Evolutionary conservation across 2,329 filamentous ascomycete species (phyloP).

Genomic region (Cryphonectria naterciae): DNA sequence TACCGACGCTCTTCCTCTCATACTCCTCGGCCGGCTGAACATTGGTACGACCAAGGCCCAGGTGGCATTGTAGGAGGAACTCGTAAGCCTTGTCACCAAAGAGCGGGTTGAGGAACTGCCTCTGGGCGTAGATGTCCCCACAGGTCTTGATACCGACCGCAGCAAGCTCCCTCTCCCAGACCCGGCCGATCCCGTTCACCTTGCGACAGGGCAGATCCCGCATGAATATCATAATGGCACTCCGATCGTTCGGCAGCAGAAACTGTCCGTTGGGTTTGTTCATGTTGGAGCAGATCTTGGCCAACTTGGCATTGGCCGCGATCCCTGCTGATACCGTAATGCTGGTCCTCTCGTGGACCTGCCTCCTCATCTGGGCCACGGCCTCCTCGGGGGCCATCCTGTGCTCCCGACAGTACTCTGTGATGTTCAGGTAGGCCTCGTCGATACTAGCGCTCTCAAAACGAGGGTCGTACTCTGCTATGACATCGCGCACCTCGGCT

Average conservation of each 20-base stretch:
- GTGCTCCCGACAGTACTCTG: slow-evolving; percentile 76
- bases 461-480: slow-evolving; percentile 84
- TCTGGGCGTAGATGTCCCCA: slow-evolving; percentile 80
- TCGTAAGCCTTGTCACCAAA: slow-evolving; percentile 92
- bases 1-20: slow-evolving; percentile 91
- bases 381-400: slow-evolving; percentile 71
- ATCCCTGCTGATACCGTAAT: slow-evolving; percentile 95
- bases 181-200: slow-evolving; percentile 92
- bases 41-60: slow-evolving; percentile 83
- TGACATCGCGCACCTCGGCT: slow-evolving; percentile 78
- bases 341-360: slow-evolving; percentile 75
- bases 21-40: slow-evolving; percentile 87
- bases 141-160: slow-evolving; percentile 88
- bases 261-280: slow-evolving; percentile 98
- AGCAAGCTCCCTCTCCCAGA: slow-evolving; percentile 87
- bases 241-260: slow-evolving; percentile 70
- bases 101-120: slow-evolving; percentile 73
- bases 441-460: slow-evolving; percentile 96
- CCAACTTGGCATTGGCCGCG: slow-evolving; percentile 87
- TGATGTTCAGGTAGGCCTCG: slow-evolving; percentile 95
- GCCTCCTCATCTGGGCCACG: slow-evolving; percentile 75
- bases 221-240: slow-evolving; percentile 85
- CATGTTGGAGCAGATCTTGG: slow-evolving; percentile 93
- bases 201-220: slow-evolving; percentile 80
- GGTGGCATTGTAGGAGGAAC: slow-evolving; percentile 81